A percentile compares a stretch with the other conserved stretches of the same genome.
phyloP scores from a whole-genome alignment of 2,329 filamentous ascomycete genomes.

The Hypoxylon sp. region DNA sequence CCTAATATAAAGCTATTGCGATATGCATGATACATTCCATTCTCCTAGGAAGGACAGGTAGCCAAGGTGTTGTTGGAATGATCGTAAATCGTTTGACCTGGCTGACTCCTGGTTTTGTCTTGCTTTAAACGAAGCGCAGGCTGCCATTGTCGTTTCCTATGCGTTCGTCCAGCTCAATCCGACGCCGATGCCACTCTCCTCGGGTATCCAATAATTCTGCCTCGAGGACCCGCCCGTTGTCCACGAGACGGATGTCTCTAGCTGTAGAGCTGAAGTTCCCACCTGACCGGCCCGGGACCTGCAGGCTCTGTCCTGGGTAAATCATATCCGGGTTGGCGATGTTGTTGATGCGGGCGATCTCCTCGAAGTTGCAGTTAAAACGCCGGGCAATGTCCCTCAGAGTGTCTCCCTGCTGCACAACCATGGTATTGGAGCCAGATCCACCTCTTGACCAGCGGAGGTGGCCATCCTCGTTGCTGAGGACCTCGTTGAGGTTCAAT shows the following conservation, averaged over 20 bases:
- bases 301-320: conserved; percentile 59
- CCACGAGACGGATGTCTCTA: conserved; percentile 56
- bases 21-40: background rate
- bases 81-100: background rate
- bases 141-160: conserved; percentile 45
- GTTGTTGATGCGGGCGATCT: conserved; percentile 58
- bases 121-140: conserved; percentile 62
- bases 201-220: conserved; percentile 41
- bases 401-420: conserved; percentile 60
- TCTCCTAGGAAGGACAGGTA: background rate
- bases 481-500: conserved; percentile 56
- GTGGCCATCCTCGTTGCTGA: conserved; percentile 57
- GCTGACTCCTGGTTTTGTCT: background rate
- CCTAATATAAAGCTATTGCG: no score
- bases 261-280: conserved; percentile 57
- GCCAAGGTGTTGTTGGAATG: background rate
- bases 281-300: conserved; percentile 51
- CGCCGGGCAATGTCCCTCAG: conserved; percentile 57
- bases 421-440: conserved; percentile 49
- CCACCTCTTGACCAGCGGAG: conserved; percentile 56
- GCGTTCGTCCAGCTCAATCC: conserved; percentile 45
- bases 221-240: conserved; percentile 55
- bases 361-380: conserved; percentile 56
- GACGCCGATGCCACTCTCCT: conserved; percentile 42
- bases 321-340: conserved; percentile 61